phyloP scores from a whole-genome alignment of 179 eudicot species.

The Pouteria campechiana region DNA sequence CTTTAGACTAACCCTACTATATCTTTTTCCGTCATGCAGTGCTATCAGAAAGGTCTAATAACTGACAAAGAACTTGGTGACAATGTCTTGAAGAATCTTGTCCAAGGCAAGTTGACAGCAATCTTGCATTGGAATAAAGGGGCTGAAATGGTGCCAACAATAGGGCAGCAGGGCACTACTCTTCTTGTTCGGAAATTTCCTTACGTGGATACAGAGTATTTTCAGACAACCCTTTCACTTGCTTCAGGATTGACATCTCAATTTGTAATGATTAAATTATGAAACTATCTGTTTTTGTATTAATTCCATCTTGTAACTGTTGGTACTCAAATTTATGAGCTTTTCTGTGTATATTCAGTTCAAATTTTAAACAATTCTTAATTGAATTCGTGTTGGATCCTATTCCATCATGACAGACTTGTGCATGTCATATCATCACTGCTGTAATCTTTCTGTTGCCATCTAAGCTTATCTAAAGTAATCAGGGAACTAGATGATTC shows the following conservation, averaged over 20 bases:
- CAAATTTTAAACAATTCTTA: not conserved
- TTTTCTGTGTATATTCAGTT: not conserved
- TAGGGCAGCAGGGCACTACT: slow-evolving; percentile 52
- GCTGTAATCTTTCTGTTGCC: no score
- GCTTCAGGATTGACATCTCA: no score
- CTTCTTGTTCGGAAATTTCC: slow-evolving; percentile 85
- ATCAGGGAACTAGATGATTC: no score
- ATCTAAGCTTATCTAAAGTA: no score
- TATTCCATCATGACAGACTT: no score
- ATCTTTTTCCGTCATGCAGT: slow-evolving; percentile 23
- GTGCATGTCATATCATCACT: no score
- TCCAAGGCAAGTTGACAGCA: slow-evolving; percentile 71
- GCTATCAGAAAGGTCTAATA: slow-evolving; percentile 36
- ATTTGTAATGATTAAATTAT: no score
- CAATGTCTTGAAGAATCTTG: slow-evolving; percentile 44
- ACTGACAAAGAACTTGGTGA: slow-evolving; percentile 40
- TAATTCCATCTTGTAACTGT: not conserved
- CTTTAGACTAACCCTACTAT: no score
- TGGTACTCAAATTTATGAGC: not conserved
- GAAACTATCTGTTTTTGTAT: not conserved
- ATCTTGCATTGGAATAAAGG: slow-evolving; percentile 74
- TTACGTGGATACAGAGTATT: slow-evolving; percentile 48
- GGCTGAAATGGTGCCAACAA: slow-evolving; percentile 71
- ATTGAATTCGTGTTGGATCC: not conserved
- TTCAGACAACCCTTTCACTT: not conserved